Percentiles rank a stretch among this genome's conserved stretches.
Evolutionary conservation across 257 asterid species (phyloP).

Genomic region (Cruciata laevipes): DNA sequence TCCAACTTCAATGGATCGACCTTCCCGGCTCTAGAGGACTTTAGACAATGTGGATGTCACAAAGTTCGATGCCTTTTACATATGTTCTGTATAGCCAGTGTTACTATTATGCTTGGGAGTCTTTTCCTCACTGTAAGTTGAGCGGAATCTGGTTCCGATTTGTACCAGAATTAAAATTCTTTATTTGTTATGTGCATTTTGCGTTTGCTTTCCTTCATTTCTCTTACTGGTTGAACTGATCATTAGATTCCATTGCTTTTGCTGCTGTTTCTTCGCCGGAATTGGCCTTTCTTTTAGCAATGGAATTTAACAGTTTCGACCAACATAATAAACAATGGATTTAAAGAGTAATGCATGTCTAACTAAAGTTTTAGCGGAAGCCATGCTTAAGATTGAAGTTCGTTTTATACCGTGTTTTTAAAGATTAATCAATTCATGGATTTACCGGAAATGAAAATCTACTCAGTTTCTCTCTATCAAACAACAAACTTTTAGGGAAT

Average conservation of each 20-base stretch:
- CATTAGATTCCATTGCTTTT: background rate
- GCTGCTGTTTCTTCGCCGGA: background rate
- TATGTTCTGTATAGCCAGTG: background rate
- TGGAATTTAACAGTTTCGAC: too few relatives aligned
- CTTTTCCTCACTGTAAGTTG: background rate
- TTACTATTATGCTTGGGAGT: background rate
- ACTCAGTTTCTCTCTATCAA: too few relatives aligned
- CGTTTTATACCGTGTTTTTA: too few relatives aligned
- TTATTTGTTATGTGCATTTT: background rate
- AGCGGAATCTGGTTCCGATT: background rate
- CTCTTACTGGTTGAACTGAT: background rate
- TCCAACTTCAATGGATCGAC: constrained; percentile 43
- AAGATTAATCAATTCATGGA: too few relatives aligned
- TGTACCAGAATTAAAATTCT: background rate
- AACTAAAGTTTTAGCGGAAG: too few relatives aligned
- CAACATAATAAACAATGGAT: too few relatives aligned
- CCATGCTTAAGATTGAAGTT: too few relatives aligned
- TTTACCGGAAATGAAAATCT: too few relatives aligned
- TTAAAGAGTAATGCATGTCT: too few relatives aligned
- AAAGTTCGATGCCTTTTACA: background rate
- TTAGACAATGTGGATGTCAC: constrained; percentile 11
- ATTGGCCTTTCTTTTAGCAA: too few relatives aligned
- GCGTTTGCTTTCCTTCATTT: background rate
- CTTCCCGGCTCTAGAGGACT: constrained; percentile 38
- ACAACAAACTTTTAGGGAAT: too few relatives aligned